Evolutionary conservation across 495 filamentous ascomycete species (phyloP).

Genomic region (Annulohypoxylon moriforme): DNA sequence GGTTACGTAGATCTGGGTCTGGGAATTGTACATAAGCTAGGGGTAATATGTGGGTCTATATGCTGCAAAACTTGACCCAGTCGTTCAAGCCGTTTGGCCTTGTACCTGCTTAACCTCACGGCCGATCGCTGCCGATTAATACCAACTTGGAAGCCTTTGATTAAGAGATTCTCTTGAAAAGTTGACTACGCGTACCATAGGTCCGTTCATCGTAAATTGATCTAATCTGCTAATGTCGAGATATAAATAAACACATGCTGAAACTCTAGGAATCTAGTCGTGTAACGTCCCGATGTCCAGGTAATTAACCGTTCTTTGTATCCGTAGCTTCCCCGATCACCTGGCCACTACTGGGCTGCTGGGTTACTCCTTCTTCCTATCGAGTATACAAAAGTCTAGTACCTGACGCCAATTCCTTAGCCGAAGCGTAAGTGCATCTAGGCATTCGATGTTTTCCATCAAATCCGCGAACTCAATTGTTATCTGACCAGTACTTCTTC

Average conservation of each 20-base stretch:
- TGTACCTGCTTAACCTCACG: slow-evolving; percentile 34
- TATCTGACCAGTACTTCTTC: slow-evolving; percentile 11
- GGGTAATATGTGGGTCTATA: slow-evolving; percentile 25
- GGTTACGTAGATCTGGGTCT: slow-evolving; percentile 9
- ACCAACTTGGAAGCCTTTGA: not conserved
- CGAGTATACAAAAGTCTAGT: slow-evolving; percentile 11
- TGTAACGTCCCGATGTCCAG: not conserved
- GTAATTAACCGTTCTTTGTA: not conserved
- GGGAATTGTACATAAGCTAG: slow-evolving; percentile 7
- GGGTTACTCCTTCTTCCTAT: not conserved
- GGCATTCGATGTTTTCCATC: not conserved
- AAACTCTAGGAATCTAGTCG: slow-evolving; percentile 16
- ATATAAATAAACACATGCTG: slow-evolving; percentile 18
- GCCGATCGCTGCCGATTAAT: slow-evolving; percentile 29
- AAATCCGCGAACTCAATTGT: not conserved
- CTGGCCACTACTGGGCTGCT: not conserved
- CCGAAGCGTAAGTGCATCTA: slow-evolving; percentile 6
- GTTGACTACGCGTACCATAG: slow-evolving; percentile 1
- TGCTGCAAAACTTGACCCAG: slow-evolving; percentile 18
- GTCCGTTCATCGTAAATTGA: slow-evolving; percentile 5
- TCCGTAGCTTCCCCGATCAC: not conserved
- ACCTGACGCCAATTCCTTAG: slow-evolving; percentile 15
- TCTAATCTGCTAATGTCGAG: slow-evolving; percentile 12
- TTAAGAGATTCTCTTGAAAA: slow-evolving; percentile 22
- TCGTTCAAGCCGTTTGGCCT: not conserved